A percentile compares a stretch with the other conserved stretches of the same genome.
Conservation (phyloP, 306 rosid genomes). For the Castanospermum australe region DNA sequence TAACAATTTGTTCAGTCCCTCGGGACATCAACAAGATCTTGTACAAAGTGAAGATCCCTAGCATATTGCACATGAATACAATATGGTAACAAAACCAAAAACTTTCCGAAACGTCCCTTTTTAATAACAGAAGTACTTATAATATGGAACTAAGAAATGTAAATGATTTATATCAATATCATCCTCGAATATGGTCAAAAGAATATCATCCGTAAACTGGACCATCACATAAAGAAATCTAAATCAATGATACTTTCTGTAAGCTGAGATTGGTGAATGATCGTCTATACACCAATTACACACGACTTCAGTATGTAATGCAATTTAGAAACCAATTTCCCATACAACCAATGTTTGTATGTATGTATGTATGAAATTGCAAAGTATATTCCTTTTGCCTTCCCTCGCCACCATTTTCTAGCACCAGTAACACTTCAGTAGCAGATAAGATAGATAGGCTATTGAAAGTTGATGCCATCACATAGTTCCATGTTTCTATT, state of each 20-base stretch:
- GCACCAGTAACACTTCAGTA: background rate
- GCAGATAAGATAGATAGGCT: background rate
- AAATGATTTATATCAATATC: too few relatives aligned
- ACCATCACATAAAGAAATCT: too few relatives aligned
- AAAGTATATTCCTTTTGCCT: background rate
- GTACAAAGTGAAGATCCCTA: background rate
- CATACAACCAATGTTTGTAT: too few relatives aligned
- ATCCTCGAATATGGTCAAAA: too few relatives aligned
- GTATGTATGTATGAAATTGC: background rate
- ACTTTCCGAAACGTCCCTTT: too few relatives aligned
- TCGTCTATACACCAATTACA: background rate
- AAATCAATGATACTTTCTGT: background rate
- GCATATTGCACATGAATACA: too few relatives aligned
- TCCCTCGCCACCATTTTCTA: background rate
- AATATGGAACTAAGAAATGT: too few relatives aligned
- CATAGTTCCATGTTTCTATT: background rate
- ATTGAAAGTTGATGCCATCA: background rate
- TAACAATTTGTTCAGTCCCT: background rate
- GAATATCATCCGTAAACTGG: too few relatives aligned
- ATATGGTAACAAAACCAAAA: too few relatives aligned
- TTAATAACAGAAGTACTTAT: too few relatives aligned
- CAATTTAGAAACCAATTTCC: background rate
- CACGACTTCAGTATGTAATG: background rate
- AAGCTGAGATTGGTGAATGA: background rate
- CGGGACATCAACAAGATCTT: background rate